These are phyloP conservation scores for Tubosaeta brunneosetosa DNA, from an alignment of 768 basidiomycete species.

Conservation along the genomic window DNA sequence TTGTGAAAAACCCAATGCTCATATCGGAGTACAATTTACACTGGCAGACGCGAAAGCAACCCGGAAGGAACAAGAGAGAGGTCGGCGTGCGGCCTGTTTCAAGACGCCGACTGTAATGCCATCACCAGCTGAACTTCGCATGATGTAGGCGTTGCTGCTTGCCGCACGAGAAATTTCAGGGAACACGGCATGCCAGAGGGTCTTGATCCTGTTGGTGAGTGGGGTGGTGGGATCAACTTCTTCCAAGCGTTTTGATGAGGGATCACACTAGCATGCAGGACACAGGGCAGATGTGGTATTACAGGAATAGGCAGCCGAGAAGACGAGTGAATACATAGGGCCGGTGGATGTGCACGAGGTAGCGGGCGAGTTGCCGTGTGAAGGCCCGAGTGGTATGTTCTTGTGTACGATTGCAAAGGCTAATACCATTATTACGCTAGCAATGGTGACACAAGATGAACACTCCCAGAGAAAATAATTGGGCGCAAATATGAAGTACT, in stretches of 20 bases:
- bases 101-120: neutral
- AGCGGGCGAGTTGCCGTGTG: neutral
- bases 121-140: neutral
- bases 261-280: neutral
- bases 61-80: neutral
- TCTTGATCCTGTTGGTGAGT: slow-evolving; percentile 7
- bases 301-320: slow-evolving; percentile 6
- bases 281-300: neutral
- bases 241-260: neutral
- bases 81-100: neutral
- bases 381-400: slow-evolving; percentile 4
- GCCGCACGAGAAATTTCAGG: neutral
- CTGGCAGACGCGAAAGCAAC: neutral
- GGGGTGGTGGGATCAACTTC: neutral
- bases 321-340: slow-evolving; percentile 12
- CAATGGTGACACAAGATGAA: slow-evolving; percentile 3
- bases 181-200: neutral
- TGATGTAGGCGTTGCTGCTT: neutral
- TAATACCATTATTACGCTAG: slow-evolving; percentile 22
- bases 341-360: slow-evolving; percentile 5
- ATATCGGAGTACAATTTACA: neutral
- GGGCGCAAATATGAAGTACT: slow-evolving; percentile 1
- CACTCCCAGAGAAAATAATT: neutral
- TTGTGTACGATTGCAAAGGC: slow-evolving; percentile 21
- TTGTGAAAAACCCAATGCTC: neutral